Evolutionary conservation across 169 alveolate genomes (phyloP), one percentile per base, ranked within the genome.

Genomic region (Plasmodium cynomolgi): DNA sequence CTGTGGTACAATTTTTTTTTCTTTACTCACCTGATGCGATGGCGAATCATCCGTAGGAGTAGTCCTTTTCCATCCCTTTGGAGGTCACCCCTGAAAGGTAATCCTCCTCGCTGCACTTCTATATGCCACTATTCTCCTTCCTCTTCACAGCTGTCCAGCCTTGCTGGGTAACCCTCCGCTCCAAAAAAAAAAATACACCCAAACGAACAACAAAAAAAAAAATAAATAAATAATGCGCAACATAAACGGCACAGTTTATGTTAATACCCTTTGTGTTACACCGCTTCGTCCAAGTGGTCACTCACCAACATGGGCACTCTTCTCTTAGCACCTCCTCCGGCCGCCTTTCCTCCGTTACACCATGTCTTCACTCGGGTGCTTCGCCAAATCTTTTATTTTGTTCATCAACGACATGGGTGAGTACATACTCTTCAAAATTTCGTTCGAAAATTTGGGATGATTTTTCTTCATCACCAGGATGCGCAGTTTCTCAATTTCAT

Each of bases 351-450:
- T 50, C 29, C 29, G n/a, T 62, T 68, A 83, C 26, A 84, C 83
- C 20, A 68, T 72, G 11, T 84, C 31, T 71, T 71, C 92, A 26
- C 74, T 80, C 17, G 37, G 33, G 56, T 71, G 47, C 7, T 26
- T 8, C 4, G 81, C 31, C 47, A 84, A n/a, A 13, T 84, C 50
- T 39, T 84, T 84, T 33, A 84, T 62, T 84, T 84, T 74, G 7
- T 54, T 75, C 54, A 85, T 74, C 17, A 85, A 37, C 1, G 47
- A 74, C 11, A 81, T 31, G 44, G 93, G n/a, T 9, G 93, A 85
- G 79, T 85, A 85, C 62, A 85, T 74, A 6, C 37, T 29, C 77
- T 85, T 85, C 58, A 85, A 33, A 74, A 85, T 85, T 85, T 85
- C 93, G 20, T 44, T 85, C 13, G 93, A 44, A 29, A 75, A 47